Percentiles rank a stretch among this genome's conserved stretches.
phyloP scores from a whole-genome alignment of 805 yeast genomes.

The Kregervanrija fluxuum region DNA sequence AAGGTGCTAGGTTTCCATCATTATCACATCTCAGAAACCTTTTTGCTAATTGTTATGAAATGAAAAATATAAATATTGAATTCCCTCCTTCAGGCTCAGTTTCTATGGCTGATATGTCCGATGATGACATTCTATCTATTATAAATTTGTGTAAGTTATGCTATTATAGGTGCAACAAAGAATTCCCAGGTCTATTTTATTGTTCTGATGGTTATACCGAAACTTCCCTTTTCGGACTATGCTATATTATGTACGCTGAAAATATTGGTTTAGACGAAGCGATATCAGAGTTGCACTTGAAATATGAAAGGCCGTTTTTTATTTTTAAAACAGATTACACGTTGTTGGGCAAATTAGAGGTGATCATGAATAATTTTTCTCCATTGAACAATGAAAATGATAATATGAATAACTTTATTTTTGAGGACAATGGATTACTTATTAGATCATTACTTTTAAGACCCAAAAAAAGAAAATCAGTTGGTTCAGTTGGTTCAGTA shows the following conservation, averaged over 20 bases:
- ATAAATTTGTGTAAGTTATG: conserved; percentile 65
- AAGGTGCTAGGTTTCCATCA: conserved; percentile 49
- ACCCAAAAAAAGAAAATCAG: conserved; percentile 10
- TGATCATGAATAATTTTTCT: conserved; percentile 50
- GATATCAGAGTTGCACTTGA: conserved; percentile 51
- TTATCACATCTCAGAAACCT: conserved; percentile 28
- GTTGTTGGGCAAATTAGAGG: conserved; percentile 58
- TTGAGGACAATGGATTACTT: conserved; percentile 16
- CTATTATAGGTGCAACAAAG: conserved; percentile 32
- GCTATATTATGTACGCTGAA: conserved; percentile 65
- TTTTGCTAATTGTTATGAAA: conserved; percentile 11
- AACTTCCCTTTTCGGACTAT: conserved; percentile 65
- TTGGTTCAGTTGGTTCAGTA: conserved; percentile 1
- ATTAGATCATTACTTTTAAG: conserved; percentile 18
- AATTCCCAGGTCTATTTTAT: conserved; percentile 48
- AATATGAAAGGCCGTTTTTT: conserved; percentile 73
- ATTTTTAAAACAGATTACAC: conserved; percentile 71
- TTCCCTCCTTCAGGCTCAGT: conserved; percentile 85
- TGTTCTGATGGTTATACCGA: conserved; percentile 94
- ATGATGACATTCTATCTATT: conserved; percentile 54
- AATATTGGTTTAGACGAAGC: conserved; percentile 59
- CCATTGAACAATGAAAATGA: conserved; percentile 30
- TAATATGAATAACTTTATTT: conserved; percentile 1
- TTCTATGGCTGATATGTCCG: conserved; percentile 63
- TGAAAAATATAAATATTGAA: conserved; percentile 31